Evolutionary conservation across 2,329 filamentous ascomycete genomes (phyloP), one percentile per base, ranked within the genome.

Genomic region (Macrophomina pseudophaseolina): DNA sequence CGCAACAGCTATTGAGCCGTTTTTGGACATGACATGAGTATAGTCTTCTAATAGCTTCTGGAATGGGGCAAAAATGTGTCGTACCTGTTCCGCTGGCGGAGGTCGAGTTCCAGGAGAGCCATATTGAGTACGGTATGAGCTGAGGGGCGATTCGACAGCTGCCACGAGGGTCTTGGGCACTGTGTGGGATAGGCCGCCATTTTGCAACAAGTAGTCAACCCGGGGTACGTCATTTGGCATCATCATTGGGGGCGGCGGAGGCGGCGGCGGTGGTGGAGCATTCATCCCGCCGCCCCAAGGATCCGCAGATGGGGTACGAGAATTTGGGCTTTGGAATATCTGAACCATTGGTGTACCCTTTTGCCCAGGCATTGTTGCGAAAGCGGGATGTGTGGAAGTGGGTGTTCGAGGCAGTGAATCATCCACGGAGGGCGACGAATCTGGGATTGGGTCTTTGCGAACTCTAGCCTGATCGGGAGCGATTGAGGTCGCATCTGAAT

Each of bases 1-100:
- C 16, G 95, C 95, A 1, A 98, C 95, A 2, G 95, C 95, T 5
- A 99, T 82, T 0, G 94, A 98, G 3, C 95, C 95, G 72, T 91
- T 92, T 69, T 91, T 93, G 49, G 86, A 83, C 69, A 98, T 85
- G 4, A 99, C 94, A 3, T 87, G 86, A 69, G 90, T 87, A 75
- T 97, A 98, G 74, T 97, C 91, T 71, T 97, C 91, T 28, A 99
- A 84, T 2, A 97, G 84, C 69, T 88, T 90, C 76, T 91, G 91
- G 71, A 95, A 92, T 0, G 93, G 92, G 4, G 90, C 87, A 74
- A 97, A 98, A 5, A 97, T 83, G 14, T 87, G 88, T 59, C 91
- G 87, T 23, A 91, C 87, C 64, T 91, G 89, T 46, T 85, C 80
- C 3, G 70, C 71, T 60, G 75, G 75, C n/a, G 73, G 73, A 66